Evolutionary conservation across 2,329 filamentous ascomycete genomes (phyloP), one percentile per base, ranked within the genome.

Genomic region (Cercospora sp.): DNA sequence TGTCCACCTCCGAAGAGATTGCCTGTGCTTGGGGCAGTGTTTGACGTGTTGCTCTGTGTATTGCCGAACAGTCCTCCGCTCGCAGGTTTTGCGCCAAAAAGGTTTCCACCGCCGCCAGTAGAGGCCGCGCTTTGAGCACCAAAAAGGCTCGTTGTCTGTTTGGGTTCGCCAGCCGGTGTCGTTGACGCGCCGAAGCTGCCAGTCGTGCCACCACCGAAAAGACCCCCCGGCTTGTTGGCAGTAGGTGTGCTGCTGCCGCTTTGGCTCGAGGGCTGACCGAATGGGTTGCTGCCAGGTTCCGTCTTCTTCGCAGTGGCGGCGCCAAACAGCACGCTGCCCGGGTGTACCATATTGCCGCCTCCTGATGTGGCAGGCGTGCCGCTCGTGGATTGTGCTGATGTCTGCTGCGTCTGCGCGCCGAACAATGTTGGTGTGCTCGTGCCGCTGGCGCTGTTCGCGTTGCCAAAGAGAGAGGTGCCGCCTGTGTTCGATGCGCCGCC

Each of bases 81-180:
- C 13, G 65, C 36, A 20, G 66, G 60, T 26, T 65, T 64, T 10
- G 63, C 57, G 20, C 66, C 64, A 51, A 70, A 68, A 3, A 67
- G 42, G 39, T 26, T 45, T 45, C 59, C 60, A 20, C 36, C 26
- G 36, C 63, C 36, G 30, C 61, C 51, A 51, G 59, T 63, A 10
- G 62, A 61, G n/a, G 62, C 51, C 20, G 63, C 48, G 36, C 33
- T 58, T 23, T 63, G 57, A 48, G 33, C 63, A 13, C 48, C 66
- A 51, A 67, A 67, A 23, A 72, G 68, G 8, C 63, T 60, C n/a
- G 55, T 60, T 8, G 69, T 66, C 53, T 69, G 68, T 63, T 73
- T 73, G 3, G 71, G 71, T 53, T 73, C 71, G 30, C 71, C 71
- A 30, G 68, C 68, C 12, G 71, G 71, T 16, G 71, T 73, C 7